Percentiles rank a stretch among this genome's conserved stretches.
Evolutionary conservation across 106 monocot genomes (phyloP).

Genomic region (Dactylorhiza incarnata): DNA sequence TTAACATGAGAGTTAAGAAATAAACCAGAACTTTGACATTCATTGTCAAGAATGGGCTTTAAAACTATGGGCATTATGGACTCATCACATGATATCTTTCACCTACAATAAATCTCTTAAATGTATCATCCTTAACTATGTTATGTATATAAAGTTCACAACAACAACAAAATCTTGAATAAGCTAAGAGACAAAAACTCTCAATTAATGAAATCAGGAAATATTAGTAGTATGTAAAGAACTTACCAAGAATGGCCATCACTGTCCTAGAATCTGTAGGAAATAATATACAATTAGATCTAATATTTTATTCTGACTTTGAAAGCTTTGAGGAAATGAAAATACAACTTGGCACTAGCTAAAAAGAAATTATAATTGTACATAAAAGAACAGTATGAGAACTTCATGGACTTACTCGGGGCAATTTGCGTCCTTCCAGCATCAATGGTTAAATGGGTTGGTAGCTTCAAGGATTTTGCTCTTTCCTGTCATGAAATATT

Average conservation of each 20-base stretch:
- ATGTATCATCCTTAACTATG: not conserved
- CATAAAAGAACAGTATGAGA: not conserved
- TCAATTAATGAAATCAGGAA: constrained; percentile 4
- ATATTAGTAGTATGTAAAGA: not conserved
- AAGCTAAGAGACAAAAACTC: not conserved
- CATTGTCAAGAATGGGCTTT: too few relatives aligned
- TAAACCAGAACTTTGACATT: too few relatives aligned
- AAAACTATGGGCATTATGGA: too few relatives aligned
- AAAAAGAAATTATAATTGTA: not conserved
- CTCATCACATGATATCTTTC: not conserved
- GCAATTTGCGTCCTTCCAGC: constrained; percentile 99
- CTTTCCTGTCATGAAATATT: constrained; percentile 36
- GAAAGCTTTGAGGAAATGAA: constrained; percentile 4
- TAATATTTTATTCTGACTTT: not conserved
- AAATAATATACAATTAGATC: constrained; percentile 14
- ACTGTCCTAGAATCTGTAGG: constrained; percentile 95
- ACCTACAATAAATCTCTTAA: not conserved
- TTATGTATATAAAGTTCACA: not conserved
- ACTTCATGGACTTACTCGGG: constrained; percentile 60
- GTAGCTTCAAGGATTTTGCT: constrained; percentile 80
- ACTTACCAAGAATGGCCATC: constrained; percentile 92
- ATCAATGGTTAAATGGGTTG: constrained; percentile 90
- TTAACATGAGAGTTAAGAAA: too few relatives aligned
- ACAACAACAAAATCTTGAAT: not conserved
- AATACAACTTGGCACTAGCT: not conserved